Evolutionary conservation across 2,329 filamentous ascomycete genomes (phyloP), one percentile per base, ranked within the genome.

Genomic region (Bertia moriformis): DNA sequence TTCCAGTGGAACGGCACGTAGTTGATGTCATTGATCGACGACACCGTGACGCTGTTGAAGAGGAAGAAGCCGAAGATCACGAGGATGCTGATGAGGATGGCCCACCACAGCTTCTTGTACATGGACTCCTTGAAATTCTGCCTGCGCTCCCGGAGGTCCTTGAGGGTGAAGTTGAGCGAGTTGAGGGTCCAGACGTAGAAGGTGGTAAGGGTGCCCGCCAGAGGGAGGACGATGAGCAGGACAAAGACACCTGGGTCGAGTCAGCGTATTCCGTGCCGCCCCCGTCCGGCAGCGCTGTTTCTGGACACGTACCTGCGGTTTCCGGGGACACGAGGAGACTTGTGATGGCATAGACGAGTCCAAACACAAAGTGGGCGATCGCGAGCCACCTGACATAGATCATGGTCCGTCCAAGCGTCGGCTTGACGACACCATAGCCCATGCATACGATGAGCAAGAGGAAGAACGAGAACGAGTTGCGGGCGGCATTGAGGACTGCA

Each of bases 181-280:
- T 95, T 96, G 46, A 98, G 70, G 0, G 91, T 98, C 91, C 91
- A 98, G 44, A 98, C 84, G 59, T 98, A 98, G 60, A 98, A 98
- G 12, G 84, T 87, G n/a, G 91, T 98, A 45, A 98, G 63, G 1
- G 91, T 95, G 37, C 76, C 88, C 3, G 89, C 88, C 15, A 98
- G 71, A 1, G 91, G 91, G 14, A 98, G 71, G 19, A 96, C 87
- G 48, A 98, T 87, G 38, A 98, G 76, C 4, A 98, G 75, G 3
- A 98, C 83, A 38, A 95, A 75, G 1, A 87, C 87, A 0, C 89
- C 89, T 73, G 22, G 4, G 4, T 19, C 14, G 17, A 22, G 37
- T 50, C 48, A 46, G 58, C 47, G 43, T 35, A n/a, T 24, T 14
- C 4, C 5, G 4, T 37, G 3, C 12, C n/a, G n/a, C 13, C 15